phyloP scores from a whole-genome alignment of 495 filamentous ascomycete genomes.

The Aspergillus diversus region DNA sequence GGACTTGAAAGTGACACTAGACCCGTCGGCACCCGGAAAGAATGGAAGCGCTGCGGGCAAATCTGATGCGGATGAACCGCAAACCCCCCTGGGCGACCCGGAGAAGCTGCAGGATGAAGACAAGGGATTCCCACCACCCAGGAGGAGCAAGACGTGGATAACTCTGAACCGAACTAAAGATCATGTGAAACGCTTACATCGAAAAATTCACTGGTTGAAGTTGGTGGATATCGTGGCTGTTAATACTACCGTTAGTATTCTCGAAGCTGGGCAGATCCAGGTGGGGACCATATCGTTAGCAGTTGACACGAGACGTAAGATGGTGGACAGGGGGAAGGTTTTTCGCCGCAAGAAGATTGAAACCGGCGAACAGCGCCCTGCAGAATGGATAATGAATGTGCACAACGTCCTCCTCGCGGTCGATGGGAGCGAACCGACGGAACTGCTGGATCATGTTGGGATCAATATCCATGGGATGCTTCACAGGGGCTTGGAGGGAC shows the following conservation, averaged over 20 bases:
- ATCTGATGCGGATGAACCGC: slow-evolving; percentile 27
- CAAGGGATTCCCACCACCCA: slow-evolving; percentile 26
- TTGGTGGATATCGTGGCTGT: slow-evolving; percentile 89
- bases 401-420: slow-evolving; percentile 86
- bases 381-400: slow-evolving; percentile 90
- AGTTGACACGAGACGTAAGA: slow-evolving; percentile 87
- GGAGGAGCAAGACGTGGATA: slow-evolving; percentile 77
- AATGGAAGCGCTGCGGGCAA: slow-evolving; percentile 41
- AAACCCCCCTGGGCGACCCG: slow-evolving; percentile 30
- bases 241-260: slow-evolving; percentile 72
- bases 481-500: slow-evolving; percentile 83
- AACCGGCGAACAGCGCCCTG: slow-evolving; percentile 73
- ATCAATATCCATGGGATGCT: slow-evolving; percentile 91
- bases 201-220: slow-evolving; percentile 83
- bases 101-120: slow-evolving; percentile 19
- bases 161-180: slow-evolving; percentile 76
- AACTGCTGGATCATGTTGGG: slow-evolving; percentile 84
- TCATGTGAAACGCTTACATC: slow-evolving; percentile 80
- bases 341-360: slow-evolving; percentile 81
- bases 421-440: slow-evolving; percentile 81
- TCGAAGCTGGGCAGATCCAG: slow-evolving; percentile 81
- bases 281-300: slow-evolving; percentile 82
- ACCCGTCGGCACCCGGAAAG: slow-evolving; percentile 62
- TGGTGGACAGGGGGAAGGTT: slow-evolving; percentile 86
- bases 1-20: slow-evolving; percentile 81